phyloP scores from a whole-genome alignment of 1,139 yeast genomes.

The Hyphopichia buzzinii region DNA sequence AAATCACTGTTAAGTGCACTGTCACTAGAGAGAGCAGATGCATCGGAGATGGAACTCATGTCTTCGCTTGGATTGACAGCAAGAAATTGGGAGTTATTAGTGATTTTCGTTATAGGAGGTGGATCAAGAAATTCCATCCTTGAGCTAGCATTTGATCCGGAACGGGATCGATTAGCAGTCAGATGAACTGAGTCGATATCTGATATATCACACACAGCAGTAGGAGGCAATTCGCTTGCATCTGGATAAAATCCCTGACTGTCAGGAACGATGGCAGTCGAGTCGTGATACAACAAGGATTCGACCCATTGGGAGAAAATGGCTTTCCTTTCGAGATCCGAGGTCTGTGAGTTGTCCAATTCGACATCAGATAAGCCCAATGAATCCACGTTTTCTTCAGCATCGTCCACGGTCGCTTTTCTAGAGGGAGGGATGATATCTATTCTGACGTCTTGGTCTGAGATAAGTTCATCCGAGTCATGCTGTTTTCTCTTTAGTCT shows the following conservation, averaged over 20 bases:
- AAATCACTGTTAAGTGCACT: constrained; percentile 8
- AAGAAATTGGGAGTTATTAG: not conserved
- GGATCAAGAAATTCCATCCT: not conserved
- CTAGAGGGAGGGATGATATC: constrained; percentile 22
- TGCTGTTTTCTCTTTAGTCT: constrained; percentile 5
- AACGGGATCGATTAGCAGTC: constrained; percentile 1
- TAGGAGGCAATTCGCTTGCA: constrained; percentile 16
- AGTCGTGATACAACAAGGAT: constrained; percentile 30
- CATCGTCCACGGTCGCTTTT: constrained; percentile 6
- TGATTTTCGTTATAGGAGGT: not conserved
- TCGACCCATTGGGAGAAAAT: constrained; percentile 28
- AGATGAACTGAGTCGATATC: constrained; percentile 26
- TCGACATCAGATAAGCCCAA: constrained; percentile 13
- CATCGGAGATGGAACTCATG: constrained; percentile 22
- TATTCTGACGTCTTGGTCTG: constrained; percentile 7
- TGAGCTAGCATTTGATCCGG: constrained; percentile 1
- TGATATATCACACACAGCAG: constrained; percentile 21
- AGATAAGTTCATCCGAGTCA: not conserved
- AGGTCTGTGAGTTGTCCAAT: constrained; percentile 7
- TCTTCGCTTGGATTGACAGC: constrained; percentile 2
- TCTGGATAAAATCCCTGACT: constrained; percentile 46
- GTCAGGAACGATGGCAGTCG: constrained; percentile 28
- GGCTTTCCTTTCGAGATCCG: constrained; percentile 9
- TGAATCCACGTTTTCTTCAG: constrained; percentile 10
- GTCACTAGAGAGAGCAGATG: constrained; percentile 18